Evolutionary conservation across 2,329 filamentous ascomycete species (phyloP), one percentile per base, ranked within the genome.

Genomic region (Sporothrix inflata): DNA sequence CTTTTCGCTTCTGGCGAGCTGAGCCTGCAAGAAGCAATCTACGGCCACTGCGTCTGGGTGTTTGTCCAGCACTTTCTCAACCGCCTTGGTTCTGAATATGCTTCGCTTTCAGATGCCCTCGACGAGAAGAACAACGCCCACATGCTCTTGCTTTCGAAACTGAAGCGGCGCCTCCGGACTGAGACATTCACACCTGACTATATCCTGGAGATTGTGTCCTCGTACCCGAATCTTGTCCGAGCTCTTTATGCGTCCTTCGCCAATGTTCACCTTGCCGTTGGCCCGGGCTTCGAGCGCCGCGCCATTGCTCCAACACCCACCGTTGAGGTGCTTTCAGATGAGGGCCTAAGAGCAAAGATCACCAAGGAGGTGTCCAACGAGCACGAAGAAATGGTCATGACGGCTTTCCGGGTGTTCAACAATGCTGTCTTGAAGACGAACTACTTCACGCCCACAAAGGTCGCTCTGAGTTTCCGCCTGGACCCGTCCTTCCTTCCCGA

Each of bases 121-220:
- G 92, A 98, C 79, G 79, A 87, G 34, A 91, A 89, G 79, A 97
- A 97, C 83, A 96, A 91, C 76, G 88, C 90, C 1, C 94, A 98
- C 78, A 93, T 92, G 21, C 94, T 96, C 78, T 87, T 98, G 73
- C 87, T 99, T 47, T 92, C 92, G 40, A 98, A 97, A 85, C 89
- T 99, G 79, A 99, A 99, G 89, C 94, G 94, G 77, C 91, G 96
- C 78, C 88, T 99, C 73, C 92, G 96, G 78, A 96, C 93, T 0
- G 96, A 99, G 84, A 99, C 96, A 0, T 99, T 99, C 82, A 99
- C 96, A 0, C 92, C 96, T 4, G 95, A 98, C 79, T 99, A 99
- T 84, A 98, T 99, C 77, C 90, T 95, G 38, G 95, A 99, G 83
- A 98, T 99, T 80, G 97, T 99, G 83, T 90, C 91, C 80, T 91